Evolutionary conservation across 2,329 filamentous ascomycete genomes (phyloP).

Genomic region (Cordyceps farinosa): DNA sequence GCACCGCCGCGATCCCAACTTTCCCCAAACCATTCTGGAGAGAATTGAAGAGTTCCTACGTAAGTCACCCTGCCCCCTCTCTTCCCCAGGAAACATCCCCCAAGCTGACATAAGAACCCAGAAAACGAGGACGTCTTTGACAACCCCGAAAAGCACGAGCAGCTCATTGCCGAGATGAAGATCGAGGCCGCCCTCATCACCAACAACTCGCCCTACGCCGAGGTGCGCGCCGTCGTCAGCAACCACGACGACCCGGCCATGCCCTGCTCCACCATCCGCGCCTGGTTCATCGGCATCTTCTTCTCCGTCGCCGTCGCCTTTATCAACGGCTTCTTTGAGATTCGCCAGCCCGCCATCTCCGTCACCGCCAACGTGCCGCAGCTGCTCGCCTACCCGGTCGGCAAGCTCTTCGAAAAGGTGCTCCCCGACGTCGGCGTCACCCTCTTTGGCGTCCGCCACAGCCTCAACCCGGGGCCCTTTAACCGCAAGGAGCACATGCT

Average conservation of each 20-base stretch:
- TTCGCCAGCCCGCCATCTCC: conserved; percentile 34
- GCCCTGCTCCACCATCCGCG: conserved; percentile 34
- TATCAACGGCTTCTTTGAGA: conserved; percentile 37
- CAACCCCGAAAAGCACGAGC: conserved; percentile 37
- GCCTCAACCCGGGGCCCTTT: conserved; percentile 52
- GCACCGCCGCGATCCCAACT: conserved; percentile 28
- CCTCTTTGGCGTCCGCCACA: conserved; percentile 38
- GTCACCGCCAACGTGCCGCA: conserved; percentile 35
- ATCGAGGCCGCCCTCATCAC: conserved; percentile 30
- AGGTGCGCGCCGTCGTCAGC: conserved; percentile 37
- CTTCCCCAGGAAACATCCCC: no score
- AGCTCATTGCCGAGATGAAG: conserved; percentile 31
- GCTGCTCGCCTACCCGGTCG: conserved; percentile 34
- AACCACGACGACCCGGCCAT: conserved; percentile 35
- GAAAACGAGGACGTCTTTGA: conserved; percentile 30
- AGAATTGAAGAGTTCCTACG: conserved; percentile 27
- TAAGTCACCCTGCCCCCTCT: neutral
- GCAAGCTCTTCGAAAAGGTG: conserved; percentile 33
- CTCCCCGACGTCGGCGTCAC: conserved; percentile 45
- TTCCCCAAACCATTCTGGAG: conserved; percentile 25
- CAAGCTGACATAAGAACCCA: neutral
- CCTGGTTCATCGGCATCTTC: conserved; percentile 33
- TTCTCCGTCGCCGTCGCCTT: conserved; percentile 29
- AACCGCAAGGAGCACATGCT: conserved; percentile 58
- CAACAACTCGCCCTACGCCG: conserved; percentile 31